These are phyloP conservation scores for Inga leiocalycina DNA, from an alignment of 306 rosid genomes.

Conservation along the genomic window DNA sequence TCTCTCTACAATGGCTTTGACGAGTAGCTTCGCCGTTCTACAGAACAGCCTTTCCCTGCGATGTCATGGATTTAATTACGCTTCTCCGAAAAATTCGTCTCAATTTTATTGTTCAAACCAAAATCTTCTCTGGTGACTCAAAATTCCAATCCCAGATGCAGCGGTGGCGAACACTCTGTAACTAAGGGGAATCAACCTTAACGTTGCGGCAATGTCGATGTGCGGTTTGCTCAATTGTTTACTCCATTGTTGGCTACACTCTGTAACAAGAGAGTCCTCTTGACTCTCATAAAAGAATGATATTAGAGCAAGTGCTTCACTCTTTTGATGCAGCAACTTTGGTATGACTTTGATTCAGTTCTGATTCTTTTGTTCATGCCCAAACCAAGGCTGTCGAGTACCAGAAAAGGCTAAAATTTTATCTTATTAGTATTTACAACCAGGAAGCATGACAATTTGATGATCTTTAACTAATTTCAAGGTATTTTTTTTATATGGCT, in stretches of 20 bases:
- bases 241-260: constrained; percentile 57
- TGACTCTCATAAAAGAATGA: constrained; percentile 34
- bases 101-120: constrained; percentile 27
- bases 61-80: background rate
- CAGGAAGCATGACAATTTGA: background rate
- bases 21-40: constrained; percentile 26
- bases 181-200: constrained; percentile 58
- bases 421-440: background rate
- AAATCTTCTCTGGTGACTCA: constrained; percentile 23
- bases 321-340: constrained; percentile 17
- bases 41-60: constrained; percentile 30
- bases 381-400: background rate
- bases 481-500: background rate
- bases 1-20: constrained; percentile 33
- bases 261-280: constrained; percentile 88
- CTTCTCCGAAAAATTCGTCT: constrained; percentile 36
- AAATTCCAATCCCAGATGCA: constrained; percentile 4
- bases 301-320: constrained; percentile 10
- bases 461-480: background rate
- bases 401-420: background rate
- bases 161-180: constrained; percentile 21
- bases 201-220: constrained; percentile 43
- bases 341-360: background rate
- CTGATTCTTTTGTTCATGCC: background rate
- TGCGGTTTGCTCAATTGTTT: constrained; percentile 41